Base-by-base conservation (phyloP, 2,329 filamentous ascomycete genomes). In the Pseudocercospora crystallina region DNA sequence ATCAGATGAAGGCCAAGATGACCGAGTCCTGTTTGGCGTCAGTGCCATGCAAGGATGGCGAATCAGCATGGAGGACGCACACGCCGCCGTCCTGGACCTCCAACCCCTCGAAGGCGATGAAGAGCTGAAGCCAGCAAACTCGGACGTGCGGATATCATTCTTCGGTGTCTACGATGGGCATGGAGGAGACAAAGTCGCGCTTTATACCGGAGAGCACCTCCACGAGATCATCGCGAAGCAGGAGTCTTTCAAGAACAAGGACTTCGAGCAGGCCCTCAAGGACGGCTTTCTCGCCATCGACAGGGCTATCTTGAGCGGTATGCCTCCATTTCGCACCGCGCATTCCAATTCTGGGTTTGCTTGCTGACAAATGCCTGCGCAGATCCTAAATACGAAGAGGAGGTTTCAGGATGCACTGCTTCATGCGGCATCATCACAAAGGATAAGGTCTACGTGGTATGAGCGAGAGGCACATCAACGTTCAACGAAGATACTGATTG, bases 41-140 rank as follows among this genome's bases (percentile, higher is more conserved):
- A 99, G 94, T 61, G 90, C 90, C 74, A 99, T 99, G 94, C 94
- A 99, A 76, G 94, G 94, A 79, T 99, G 94, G 94, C 88, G 94
- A 77, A 97, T 99, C 76, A 96, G 89, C 79, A 99, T 99, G 94
- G 94, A 99, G 73, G 94, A 99, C 71, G 85, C 94, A 58, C 94
- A 99, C 76, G 89, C 89, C 56, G 82, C 88, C 49, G 77, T 97
- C 45, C 87, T 99, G 69, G 89, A 97, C 73, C 83, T 97, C 61
- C 83, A 94, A 66, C 78, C 83, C 54, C 76, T 78, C 55, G 75
- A 75, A 63, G 73, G 73, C 53, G 74, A 78, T 56, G 77, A 80
- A 40, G 72, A 75, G 58, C 73, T 76, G 62, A 65, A 62, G 59
- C 63, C 86, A 63, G 83, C 83, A 48, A 79, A 82, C 44, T 80